Base-by-base conservation (phyloP, 192 early-diverging fungal species). In the Gamsiella multidivaricata region DNA sequence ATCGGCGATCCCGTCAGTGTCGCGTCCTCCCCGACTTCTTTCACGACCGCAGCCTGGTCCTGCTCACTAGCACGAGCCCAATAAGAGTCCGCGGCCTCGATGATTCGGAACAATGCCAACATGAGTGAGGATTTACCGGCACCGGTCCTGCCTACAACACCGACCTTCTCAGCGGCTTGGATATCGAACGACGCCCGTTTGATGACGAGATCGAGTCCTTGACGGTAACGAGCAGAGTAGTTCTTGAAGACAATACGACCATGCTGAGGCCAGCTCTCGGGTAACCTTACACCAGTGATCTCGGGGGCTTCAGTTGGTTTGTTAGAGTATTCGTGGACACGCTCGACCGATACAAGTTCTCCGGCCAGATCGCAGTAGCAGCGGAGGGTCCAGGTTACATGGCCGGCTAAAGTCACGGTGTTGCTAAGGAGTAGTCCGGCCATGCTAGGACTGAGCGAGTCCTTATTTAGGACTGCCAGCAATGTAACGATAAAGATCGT, bases 341-440 rank as follows among this genome's bases (percentile, higher is more conserved):
- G 88, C 80, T 98, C 96, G 20, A 96, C 91, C 3, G 89, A 78
- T 50, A 92, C 93, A 80, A 95, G 83, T 56, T 81, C 84, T 79
- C 93, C 88, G 57, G 95, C 93, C 65, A 94, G 85, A 43, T 88
- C 79, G 31, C 85, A 83, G 67, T 91, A 93, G 43, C 82, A 81
- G 20, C 91, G 82, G 14, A 95, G 86, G 5, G 87, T 68, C 92
- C 94, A 95, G 69, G 87, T 82, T 80, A 93, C 81, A 52, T 85
- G 83, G 58, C 89, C 86, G 15, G 91, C 87, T 74, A 96, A 92
- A 45, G 83, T 83, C 12, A 92, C 70, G 0, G 97, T 85, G 55
- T 92, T 95, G 54, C 89, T 88, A 15, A 97, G 80, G 15, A 88
- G 85, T 43, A 97, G 85, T 52, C 95, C 96, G 28, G 93, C 93